Percentiles rank a stretch among this genome's conserved stretches.
Evolutionary conservation across 176 grass and related monocot species (phyloP).

Genomic region (Musa itinerans): DNA sequence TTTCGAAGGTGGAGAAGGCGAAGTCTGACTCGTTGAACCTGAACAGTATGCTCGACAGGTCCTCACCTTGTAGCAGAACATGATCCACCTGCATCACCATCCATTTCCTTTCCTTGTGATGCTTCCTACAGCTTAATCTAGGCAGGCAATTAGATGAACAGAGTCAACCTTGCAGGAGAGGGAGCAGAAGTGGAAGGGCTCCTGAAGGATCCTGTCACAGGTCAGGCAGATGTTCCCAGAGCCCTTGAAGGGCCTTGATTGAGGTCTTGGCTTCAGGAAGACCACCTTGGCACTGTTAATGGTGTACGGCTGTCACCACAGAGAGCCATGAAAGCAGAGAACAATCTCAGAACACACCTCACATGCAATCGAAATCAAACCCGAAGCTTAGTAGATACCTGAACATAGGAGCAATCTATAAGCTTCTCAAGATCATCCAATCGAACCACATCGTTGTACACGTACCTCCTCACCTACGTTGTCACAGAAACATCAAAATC

Average conservation of each 20-base stretch:
- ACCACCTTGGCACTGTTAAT: constrained; percentile 97
- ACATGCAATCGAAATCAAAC: not conserved
- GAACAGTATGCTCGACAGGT: constrained; percentile 85
- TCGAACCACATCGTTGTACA: constrained; percentile 95
- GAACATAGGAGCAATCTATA: constrained; percentile 80
- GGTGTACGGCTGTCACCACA: constrained; percentile 59
- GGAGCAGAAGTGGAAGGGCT: constrained; percentile 97
- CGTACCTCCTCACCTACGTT: constrained; percentile 69
- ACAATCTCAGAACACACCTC: too few relatives aligned
- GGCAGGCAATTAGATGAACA: not conserved
- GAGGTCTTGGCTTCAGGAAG: constrained; percentile 84
- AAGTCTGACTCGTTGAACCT: constrained; percentile 48
- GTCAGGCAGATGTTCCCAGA: constrained; percentile 96
- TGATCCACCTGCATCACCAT: constrained; percentile 61
- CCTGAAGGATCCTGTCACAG: constrained; percentile 91
- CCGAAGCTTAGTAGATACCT: constrained; percentile 30
- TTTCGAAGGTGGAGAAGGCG: constrained; percentile 57
- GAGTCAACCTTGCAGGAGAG: constrained; percentile 79
- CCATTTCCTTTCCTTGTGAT: not conserved
- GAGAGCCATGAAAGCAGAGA: too few relatives aligned
- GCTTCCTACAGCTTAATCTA: not conserved
- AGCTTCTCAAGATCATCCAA: constrained; percentile 80
- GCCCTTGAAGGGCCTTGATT: constrained; percentile 92
- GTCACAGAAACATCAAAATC: not conserved
- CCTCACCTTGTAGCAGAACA: constrained; percentile 72